Conservation (phyloP, 2,329 filamentous ascomycete species). For the Neurospora sp. region DNA sequence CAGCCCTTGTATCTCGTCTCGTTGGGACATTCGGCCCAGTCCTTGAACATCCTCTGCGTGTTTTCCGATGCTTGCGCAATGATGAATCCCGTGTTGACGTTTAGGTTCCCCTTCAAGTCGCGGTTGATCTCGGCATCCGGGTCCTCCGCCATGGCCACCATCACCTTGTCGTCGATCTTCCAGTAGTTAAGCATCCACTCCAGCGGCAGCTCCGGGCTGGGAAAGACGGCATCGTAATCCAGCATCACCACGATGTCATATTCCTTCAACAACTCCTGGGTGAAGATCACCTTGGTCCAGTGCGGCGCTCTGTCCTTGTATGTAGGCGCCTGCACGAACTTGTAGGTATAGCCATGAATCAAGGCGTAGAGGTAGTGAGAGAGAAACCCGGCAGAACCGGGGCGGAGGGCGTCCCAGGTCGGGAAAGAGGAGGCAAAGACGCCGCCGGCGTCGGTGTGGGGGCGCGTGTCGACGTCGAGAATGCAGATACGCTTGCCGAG, state of each 20-base stretch:
- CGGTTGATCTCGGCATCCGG: slow-evolving; percentile 28
- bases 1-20: slow-evolving; percentile 21
- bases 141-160: slow-evolving; percentile 32
- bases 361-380: slow-evolving; percentile 37
- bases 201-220: slow-evolving; percentile 32
- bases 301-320: slow-evolving; percentile 32
- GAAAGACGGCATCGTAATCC: slow-evolving; percentile 35
- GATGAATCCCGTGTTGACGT: slow-evolving; percentile 44
- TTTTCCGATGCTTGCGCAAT: slow-evolving; percentile 39
- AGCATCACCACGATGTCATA: slow-evolving; percentile 34
- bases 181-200: slow-evolving; percentile 40
- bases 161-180: slow-evolving; percentile 28
- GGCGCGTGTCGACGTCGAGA: slow-evolving; percentile 34
- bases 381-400: slow-evolving; percentile 30
- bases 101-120: slow-evolving; percentile 29
- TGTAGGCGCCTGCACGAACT: slow-evolving; percentile 30
- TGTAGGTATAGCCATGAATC: slow-evolving; percentile 38
- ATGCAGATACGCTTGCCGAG: slow-evolving; percentile 33
- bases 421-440: slow-evolving; percentile 27
- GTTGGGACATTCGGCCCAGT: slow-evolving; percentile 34
- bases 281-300: slow-evolving; percentile 35
- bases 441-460: slow-evolving; percentile 25
- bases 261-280: slow-evolving; percentile 31
- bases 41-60: slow-evolving; percentile 37
- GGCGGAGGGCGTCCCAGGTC: slow-evolving; percentile 28